phyloP scores from a whole-genome alignment of 2,329 filamentous ascomycete genomes.

The Hortaea werneckii region DNA sequence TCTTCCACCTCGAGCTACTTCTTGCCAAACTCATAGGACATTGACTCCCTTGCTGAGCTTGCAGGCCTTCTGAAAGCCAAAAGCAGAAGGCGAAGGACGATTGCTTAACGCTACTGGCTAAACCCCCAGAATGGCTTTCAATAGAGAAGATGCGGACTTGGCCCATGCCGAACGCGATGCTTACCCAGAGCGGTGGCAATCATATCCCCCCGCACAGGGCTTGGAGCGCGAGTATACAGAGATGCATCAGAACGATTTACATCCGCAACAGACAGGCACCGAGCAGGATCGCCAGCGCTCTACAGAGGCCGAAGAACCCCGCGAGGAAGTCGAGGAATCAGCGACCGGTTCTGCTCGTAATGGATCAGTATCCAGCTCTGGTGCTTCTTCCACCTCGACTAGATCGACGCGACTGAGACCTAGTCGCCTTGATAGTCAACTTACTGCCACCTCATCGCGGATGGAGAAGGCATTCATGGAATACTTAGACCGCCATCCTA shows the following conservation, averaged over 20 bases:
- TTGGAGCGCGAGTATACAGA: conserved; percentile 45
- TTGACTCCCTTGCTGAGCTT: too few relatives aligned
- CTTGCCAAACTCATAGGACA: too few relatives aligned
- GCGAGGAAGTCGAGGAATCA: conserved; percentile 37
- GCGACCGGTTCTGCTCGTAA: conserved; percentile 39
- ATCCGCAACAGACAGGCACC: neutral
- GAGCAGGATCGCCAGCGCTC: neutral
- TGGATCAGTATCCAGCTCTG: neutral
- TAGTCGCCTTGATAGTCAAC: conserved; percentile 1
- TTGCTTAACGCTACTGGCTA: too few relatives aligned
- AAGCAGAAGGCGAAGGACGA: too few relatives aligned
- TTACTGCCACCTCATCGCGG: conserved; percentile 12
- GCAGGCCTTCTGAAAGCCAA: too few relatives aligned
- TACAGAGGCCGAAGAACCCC: conserved; percentile 37
- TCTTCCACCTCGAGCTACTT: too few relatives aligned
- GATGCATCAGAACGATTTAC: neutral
- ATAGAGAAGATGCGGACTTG: conserved; percentile 40
- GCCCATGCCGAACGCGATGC: conserved; percentile 45
- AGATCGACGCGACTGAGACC: neutral
- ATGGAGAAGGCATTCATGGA: conserved; percentile 35
- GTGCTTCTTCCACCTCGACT: neutral
- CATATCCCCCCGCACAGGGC: conserved; percentile 30
- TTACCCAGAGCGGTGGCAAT: conserved; percentile 27
- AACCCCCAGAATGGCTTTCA: conserved; percentile 2
- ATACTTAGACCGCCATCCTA: conserved; percentile 55